A percentile compares a stretch with the other conserved stretches of the same genome.
Conservation (phyloP, 1,139 yeast genomes). For the Taiozyma onychis region DNA sequence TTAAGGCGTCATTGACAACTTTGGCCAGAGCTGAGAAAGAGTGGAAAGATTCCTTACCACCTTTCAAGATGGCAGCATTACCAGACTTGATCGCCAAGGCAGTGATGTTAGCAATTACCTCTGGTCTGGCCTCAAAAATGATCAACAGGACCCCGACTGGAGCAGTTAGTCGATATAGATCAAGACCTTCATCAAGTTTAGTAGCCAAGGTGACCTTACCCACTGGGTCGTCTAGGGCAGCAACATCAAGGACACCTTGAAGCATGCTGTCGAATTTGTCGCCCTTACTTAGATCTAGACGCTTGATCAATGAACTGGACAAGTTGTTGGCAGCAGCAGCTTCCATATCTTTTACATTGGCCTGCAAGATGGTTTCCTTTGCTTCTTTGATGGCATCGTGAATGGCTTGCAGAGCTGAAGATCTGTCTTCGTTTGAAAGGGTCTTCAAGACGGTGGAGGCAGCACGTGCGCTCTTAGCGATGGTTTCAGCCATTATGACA, state of each 20-base stretch:
- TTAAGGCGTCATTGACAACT: conserved; percentile 58
- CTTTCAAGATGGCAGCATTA: conserved; percentile 91
- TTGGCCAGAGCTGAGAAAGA: conserved; percentile 81
- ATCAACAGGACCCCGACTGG: conserved; percentile 93
- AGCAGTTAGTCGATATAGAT: conserved; percentile 75
- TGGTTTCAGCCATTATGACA: conserved; percentile 47
- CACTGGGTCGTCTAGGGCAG: conserved; percentile 81
- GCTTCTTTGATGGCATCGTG: conserved; percentile 57
- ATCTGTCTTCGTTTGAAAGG: conserved; percentile 64
- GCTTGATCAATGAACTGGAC: conserved; percentile 65
- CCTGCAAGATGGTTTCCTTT: conserved; percentile 59
- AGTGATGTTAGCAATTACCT: conserved; percentile 95
- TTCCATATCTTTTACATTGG: conserved; percentile 71
- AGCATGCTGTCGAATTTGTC: conserved; percentile 93
- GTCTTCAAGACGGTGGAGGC: conserved; percentile 83
- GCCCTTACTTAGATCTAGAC: conserved; percentile 74
- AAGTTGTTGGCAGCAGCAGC: conserved; percentile 56
- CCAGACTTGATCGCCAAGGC: conserved; percentile 96
- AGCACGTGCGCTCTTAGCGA: conserved; percentile 71
- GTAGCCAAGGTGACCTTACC: conserved; percentile 80
- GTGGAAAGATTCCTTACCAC: conserved; percentile 88
- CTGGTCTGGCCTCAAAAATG: conserved; percentile 96
- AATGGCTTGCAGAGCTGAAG: conserved; percentile 64
- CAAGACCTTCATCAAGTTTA: conserved; percentile 81
- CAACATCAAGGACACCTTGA: conserved; percentile 91